Evolutionary conservation across 2,329 filamentous ascomycete species (phyloP).

Genomic region (Penicillium sp.): DNA sequence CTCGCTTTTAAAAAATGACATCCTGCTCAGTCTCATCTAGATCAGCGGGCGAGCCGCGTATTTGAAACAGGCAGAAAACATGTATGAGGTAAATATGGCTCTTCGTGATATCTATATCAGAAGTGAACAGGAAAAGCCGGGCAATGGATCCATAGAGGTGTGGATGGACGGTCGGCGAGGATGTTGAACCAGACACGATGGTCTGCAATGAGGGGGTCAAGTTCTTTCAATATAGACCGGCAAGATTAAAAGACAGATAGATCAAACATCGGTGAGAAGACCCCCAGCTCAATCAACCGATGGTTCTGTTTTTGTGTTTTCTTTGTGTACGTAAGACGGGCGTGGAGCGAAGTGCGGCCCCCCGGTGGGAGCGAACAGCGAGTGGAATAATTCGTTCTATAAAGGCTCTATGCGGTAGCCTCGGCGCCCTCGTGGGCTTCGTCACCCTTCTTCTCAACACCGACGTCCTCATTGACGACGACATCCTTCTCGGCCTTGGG

Average conservation of each 20-base stretch:
- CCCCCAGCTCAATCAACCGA: background rate
- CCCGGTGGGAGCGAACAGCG: slow-evolving; percentile 5
- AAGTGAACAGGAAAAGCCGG: slow-evolving; percentile 8
- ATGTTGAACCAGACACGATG: slow-evolving; percentile 14
- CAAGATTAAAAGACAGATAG: slow-evolving; percentile 1
- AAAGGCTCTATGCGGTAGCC: slow-evolving; percentile 30
- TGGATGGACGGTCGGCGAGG: slow-evolving; percentile 14
- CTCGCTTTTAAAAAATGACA: slow-evolving; percentile 17
- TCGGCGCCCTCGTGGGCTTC: slow-evolving; percentile 22
- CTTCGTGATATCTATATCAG: slow-evolving; percentile 24
- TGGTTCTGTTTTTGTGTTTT: slow-evolving; percentile 2
- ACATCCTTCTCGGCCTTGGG: slow-evolving; percentile 20
- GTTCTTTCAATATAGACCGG: background rate
- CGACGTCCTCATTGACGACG: slow-evolving; percentile 16
- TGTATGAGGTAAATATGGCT: slow-evolving; percentile 11
- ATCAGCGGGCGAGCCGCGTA: slow-evolving; percentile 10
- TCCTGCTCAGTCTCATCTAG: slow-evolving; percentile 17
- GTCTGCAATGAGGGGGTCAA: background rate
- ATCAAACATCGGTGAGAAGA: background rate
- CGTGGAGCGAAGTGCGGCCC: background rate
- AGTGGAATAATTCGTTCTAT: slow-evolving; percentile 13
- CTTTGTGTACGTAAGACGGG: slow-evolving; percentile 1
- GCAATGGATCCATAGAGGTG: slow-evolving; percentile 11
- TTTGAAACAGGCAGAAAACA: slow-evolving; percentile 13
- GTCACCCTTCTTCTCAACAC: slow-evolving; percentile 13